phyloP scores from a whole-genome alignment of 2,329 filamentous ascomycete genomes.

The Aspergillus glaucus region DNA sequence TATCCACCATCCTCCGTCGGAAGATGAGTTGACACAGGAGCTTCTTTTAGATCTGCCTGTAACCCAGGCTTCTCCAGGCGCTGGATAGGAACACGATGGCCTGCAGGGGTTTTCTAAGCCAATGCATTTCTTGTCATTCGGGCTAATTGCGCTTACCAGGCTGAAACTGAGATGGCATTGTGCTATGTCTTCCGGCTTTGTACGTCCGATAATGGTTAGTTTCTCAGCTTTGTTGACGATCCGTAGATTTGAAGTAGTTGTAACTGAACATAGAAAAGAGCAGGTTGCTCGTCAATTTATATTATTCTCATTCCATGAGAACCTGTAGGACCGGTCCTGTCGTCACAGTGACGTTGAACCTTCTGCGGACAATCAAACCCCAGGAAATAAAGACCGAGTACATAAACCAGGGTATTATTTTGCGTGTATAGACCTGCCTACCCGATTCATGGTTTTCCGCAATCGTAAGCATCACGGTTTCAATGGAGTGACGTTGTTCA shows the following conservation, averaged over 20 bases:
- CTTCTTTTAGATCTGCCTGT: constrained; percentile 50
- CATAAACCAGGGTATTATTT: no score
- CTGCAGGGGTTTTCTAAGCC: constrained; percentile 21
- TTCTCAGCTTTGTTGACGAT: no score
- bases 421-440: no score
- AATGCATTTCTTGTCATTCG: neutral
- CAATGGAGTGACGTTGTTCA: neutral
- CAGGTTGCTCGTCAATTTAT: neutral
- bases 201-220: neutral
- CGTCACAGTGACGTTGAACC: constrained; percentile 6
- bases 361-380: neutral
- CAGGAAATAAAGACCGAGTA: constrained; percentile 4
- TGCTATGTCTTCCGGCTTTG: neutral
- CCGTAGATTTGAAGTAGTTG: no score
- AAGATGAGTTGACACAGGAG: constrained; percentile 58
- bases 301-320: neutral
- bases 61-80: constrained; percentile 50
- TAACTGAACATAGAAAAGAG: neutral
- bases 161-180: constrained; percentile 26
- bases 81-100: constrained; percentile 46
- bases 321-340: neutral
- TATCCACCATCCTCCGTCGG: constrained; percentile 63
- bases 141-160: constrained; percentile 16
- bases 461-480: neutral
- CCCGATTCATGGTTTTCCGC: neutral